These are phyloP conservation scores for Mortierella sp. DNA, from an alignment of 371 early-diverging fungal species.

Conservation along the genomic window DNA sequence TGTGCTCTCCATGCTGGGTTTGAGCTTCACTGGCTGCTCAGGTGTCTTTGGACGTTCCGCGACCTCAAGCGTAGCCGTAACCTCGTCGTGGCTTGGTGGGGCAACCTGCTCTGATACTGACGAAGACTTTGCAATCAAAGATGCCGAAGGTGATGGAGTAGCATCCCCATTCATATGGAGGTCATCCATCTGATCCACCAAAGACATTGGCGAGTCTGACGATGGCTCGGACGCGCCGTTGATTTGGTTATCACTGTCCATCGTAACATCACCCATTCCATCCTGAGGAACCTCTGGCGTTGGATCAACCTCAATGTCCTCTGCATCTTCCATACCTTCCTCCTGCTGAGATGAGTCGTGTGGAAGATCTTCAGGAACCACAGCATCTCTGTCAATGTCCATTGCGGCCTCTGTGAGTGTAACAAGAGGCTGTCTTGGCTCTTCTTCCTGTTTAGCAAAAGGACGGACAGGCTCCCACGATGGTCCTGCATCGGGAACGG, in stretches of 20 bases:
- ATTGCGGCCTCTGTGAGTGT: slow-evolving; percentile 28
- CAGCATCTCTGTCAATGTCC: slow-evolving; percentile 35
- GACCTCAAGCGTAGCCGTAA: slow-evolving; percentile 27
- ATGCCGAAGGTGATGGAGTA: slow-evolving; percentile 27
- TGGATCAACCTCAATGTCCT: slow-evolving; percentile 24
- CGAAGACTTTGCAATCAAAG: slow-evolving; percentile 28
- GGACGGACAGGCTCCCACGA: slow-evolving; percentile 38
- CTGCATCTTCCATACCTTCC: slow-evolving; percentile 21
- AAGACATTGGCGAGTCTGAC: slow-evolving; percentile 41
- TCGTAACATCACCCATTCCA: slow-evolving; percentile 26
- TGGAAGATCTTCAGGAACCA: slow-evolving; percentile 8
- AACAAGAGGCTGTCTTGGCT: slow-evolving; percentile 29
- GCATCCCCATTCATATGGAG: slow-evolving; percentile 10
- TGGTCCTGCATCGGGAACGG: slow-evolving; percentile 49
- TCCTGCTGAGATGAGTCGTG: slow-evolving; percentile 3
- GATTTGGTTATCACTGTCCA: slow-evolving; percentile 42
- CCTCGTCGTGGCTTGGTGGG: slow-evolving; percentile 39
- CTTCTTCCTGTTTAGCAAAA: slow-evolving; percentile 23
- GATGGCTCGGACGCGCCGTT: slow-evolving; percentile 39
- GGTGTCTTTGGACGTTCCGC: slow-evolving; percentile 30
- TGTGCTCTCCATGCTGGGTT: slow-evolving; percentile 33
- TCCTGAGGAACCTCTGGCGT: slow-evolving; percentile 6
- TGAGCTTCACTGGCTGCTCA: slow-evolving; percentile 43
- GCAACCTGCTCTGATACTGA: slow-evolving; percentile 21
- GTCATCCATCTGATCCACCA: slow-evolving; percentile 20